Conservation (phyloP, 2,329 filamentous ascomycete genomes). For the Shiraia bambusicola region DNA sequence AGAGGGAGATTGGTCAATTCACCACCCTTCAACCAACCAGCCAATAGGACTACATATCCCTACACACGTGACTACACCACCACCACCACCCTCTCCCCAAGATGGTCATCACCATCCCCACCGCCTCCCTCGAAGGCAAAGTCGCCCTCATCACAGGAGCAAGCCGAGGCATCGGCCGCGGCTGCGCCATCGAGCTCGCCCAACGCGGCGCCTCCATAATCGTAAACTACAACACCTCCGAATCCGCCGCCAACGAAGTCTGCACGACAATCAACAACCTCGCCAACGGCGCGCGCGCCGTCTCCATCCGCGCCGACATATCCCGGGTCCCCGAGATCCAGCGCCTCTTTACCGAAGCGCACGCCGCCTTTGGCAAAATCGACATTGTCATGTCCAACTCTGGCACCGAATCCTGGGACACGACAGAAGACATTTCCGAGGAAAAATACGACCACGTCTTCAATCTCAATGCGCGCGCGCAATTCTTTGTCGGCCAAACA, state of each 20-base stretch:
- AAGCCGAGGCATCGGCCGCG: constrained; percentile 66
- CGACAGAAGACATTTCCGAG: constrained; percentile 67
- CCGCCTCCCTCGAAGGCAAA: constrained; percentile 54
- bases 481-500: constrained; percentile 78
- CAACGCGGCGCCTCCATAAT: constrained; percentile 65
- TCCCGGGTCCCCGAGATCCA: constrained; percentile 59
- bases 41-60: constrained; percentile 19
- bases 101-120: constrained; percentile 49
- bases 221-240: constrained; percentile 64
- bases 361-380: constrained; percentile 47
- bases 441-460: constrained; percentile 74
- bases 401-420: constrained; percentile 67
- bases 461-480: constrained; percentile 66
- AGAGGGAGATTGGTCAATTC: constrained; percentile 2
- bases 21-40: neutral
- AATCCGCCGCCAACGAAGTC: constrained; percentile 53
- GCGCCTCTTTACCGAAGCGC: constrained; percentile 53
- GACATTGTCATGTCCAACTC: constrained; percentile 56
- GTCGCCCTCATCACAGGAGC: constrained; percentile 64
- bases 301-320: constrained; percentile 63
- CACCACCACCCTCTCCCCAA: constrained; percentile 21
- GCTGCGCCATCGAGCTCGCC: constrained; percentile 67
- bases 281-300: constrained; percentile 53
- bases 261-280: constrained; percentile 48
- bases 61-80: constrained; percentile 16